Percentiles rank a stretch among this genome's conserved stretches.
Evolutionary conservation across 148 eudicot species (phyloP).

Genomic region (Amaranthus palmeri): DNA sequence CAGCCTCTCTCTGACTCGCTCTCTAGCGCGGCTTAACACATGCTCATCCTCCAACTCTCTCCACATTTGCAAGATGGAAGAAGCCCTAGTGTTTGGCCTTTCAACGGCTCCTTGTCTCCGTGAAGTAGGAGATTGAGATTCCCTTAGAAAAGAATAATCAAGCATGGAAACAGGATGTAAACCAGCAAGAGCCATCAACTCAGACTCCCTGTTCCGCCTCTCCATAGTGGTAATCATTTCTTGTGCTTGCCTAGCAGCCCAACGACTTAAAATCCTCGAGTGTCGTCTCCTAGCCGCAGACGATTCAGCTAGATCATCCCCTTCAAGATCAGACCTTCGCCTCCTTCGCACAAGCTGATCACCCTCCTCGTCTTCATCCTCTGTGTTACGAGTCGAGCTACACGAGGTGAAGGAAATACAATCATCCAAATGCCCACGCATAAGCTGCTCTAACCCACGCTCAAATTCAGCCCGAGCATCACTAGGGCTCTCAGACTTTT

Average conservation of each 20-base stretch:
- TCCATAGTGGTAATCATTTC: conserved; percentile 97
- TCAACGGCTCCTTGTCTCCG: conserved; percentile 65
- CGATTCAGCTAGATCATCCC: conserved; percentile 92
- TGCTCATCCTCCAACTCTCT: conserved; percentile 94
- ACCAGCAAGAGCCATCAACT: conserved; percentile 95
- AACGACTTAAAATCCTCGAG: conserved; percentile 72
- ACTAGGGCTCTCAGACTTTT: conserved; percentile 59
- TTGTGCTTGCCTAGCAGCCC: conserved; percentile 97
- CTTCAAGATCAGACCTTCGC: conserved; percentile 84
- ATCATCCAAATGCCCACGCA: conserved; percentile 79
- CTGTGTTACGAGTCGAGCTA: conserved; percentile 63
- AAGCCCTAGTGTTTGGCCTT: conserved; percentile 67
- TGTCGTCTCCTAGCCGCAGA: conserved; percentile 93
- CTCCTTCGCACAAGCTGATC: conserved; percentile 87
- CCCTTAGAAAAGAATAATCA: conserved; percentile 87
- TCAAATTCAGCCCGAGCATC: conserved; percentile 60
- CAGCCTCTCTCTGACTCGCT: conserved; percentile 67
- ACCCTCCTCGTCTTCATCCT: conserved; percentile 75
- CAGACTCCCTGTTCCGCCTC: conserved; percentile 85
- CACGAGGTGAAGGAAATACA: conserved; percentile 85
- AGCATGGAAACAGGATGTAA: conserved; percentile 95
- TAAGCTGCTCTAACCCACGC: conserved; percentile 72
- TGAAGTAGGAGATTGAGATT: conserved; percentile 72
- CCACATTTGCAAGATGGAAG: conserved; percentile 95
- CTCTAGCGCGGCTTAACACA: conserved; percentile 57